Percentiles rank a stretch among this genome's conserved stretches.
Evolutionary conservation across 192 early-diverging fungal genomes (phyloP).

Genomic region (Pilaira anomala): DNA sequence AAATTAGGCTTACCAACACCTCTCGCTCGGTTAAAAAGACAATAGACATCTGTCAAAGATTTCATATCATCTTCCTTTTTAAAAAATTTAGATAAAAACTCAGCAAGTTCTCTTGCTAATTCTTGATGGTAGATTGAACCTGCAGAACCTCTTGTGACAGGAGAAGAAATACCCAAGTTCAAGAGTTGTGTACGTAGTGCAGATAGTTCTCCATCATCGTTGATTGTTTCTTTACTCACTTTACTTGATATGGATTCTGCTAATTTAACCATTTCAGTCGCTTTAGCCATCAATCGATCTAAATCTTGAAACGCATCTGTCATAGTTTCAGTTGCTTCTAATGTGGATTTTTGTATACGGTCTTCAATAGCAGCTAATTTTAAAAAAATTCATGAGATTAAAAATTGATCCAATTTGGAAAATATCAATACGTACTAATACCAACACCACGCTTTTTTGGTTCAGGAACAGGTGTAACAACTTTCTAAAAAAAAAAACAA

Average conservation of each 20-base stretch:
- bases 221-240: conserved; percentile 41
- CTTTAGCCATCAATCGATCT: conserved; percentile 82
- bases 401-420: neutral
- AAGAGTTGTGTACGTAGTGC: conserved; percentile 69
- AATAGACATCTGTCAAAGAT: conserved; percentile 87
- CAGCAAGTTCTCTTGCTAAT: conserved; percentile 80
- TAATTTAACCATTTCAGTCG: conserved; percentile 81
- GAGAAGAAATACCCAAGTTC: conserved; percentile 88
- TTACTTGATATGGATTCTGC: conserved; percentile 63
- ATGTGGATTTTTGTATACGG: conserved; percentile 60
- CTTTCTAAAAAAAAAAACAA: too few relatives aligned
- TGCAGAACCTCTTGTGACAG: conserved; percentile 82
- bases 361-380: conserved; percentile 60
- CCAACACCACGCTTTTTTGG: conserved; percentile 16
- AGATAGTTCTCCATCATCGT: conserved; percentile 41
- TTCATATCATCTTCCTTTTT: conserved; percentile 68
- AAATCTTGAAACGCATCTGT: conserved; percentile 86
- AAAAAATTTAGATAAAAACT: conserved; percentile 74
- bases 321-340: conserved; percentile 66
- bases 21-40: conserved; percentile 91
- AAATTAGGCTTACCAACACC: conserved; percentile 62
- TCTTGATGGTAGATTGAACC: conserved; percentile 87
- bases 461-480: neutral
- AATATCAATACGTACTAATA: conserved; percentile 18
- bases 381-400: neutral